Evolutionary conservation across 2,329 filamentous ascomycete species (phyloP), one percentile per base, ranked within the genome.

Genomic region (Penicillium sp.): DNA sequence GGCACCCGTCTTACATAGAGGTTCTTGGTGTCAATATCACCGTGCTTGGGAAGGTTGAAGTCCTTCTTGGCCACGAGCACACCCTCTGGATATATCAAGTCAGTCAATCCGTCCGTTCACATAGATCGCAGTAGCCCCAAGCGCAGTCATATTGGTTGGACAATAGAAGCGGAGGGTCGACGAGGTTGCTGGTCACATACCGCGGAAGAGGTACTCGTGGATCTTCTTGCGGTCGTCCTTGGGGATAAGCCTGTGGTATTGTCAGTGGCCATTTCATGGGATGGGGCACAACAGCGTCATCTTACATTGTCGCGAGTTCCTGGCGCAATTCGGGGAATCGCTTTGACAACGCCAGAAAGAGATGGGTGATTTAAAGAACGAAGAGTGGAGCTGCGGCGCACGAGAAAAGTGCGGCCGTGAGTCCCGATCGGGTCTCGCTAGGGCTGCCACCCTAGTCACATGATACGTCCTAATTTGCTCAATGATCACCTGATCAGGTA

Each of bases 141-240:
- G 33, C 28, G 39, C 31, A 26, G 33, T 33, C 33, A 44, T 11
- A 26, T 18, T 35, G 15, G 16, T 23, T 14, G 26, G 18, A 11
- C 19, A 37, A 31, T 51, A 53, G 53, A 48, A 58, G 48, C 48
- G 43, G 51, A 26, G 40, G 30, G 45, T 33, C 43, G 44, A 32
- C 39, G 45, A 47, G 30, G 45, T 33, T 38, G 41, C 35, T 47
- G 32, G 39, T 55, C 53, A 68, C 69, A 66, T 69, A 89, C 86
- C 87, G 68, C 86, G 84, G 85, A 95, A 94, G 82, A 98, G 87
- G 86, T 91, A 94, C 86, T 91, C 91, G 83, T 98, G 93, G 79
- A 98, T 97, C 86, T 89, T 88, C 87, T 98, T 98, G 80, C 94
- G 90, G 80, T 98, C 93, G 76, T 88, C 86, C 86, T 97, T 97